Percentiles rank a stretch among this genome's conserved stretches.
These are phyloP conservation scores for Kluyveromyces nonfermentans DNA, from an alignment of 805 yeast genomes.

Conservation along the genomic window DNA sequence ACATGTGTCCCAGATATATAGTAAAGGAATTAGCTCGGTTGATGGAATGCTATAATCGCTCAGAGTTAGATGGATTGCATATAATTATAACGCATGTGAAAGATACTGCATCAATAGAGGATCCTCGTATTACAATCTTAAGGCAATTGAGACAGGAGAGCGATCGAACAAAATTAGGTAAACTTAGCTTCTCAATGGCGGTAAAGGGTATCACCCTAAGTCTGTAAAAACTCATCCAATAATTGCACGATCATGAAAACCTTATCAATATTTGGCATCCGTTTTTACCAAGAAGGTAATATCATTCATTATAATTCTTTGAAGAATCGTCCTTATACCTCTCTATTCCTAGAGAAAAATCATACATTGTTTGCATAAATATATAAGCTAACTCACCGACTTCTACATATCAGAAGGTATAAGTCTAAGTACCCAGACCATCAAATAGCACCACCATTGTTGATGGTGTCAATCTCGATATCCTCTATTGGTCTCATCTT, in stretches of 20 bases:
- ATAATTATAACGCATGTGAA: constrained; percentile 45
- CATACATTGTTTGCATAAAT: not conserved
- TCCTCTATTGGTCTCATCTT: constrained; percentile 56
- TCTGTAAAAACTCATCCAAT: too few relatives aligned
- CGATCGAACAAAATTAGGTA: constrained; percentile 30
- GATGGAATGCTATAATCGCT: constrained; percentile 31
- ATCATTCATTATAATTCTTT: not conserved
- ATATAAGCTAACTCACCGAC: not conserved
- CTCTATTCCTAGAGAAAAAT: not conserved
- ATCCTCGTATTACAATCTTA: constrained; percentile 52
- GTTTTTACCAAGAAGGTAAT: too few relatives aligned
- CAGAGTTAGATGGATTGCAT: constrained; percentile 30
- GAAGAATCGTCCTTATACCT: too few relatives aligned
- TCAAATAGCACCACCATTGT: constrained; percentile 66
- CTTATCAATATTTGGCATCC: too few relatives aligned
- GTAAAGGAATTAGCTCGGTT: constrained; percentile 43
- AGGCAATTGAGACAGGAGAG: constrained; percentile 38
- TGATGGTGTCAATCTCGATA: constrained; percentile 64
- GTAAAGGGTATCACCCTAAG: constrained; percentile 17
- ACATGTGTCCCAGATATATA: constrained; percentile 59
- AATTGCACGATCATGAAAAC: too few relatives aligned
- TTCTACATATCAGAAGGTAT: not conserved
- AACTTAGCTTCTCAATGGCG: constrained; percentile 21
- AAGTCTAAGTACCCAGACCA: constrained; percentile 4
- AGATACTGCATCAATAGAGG: constrained; percentile 31